phyloP scores from a whole-genome alignment of 2,329 filamentous ascomycete genomes.

The Parastagonospora avenae region DNA sequence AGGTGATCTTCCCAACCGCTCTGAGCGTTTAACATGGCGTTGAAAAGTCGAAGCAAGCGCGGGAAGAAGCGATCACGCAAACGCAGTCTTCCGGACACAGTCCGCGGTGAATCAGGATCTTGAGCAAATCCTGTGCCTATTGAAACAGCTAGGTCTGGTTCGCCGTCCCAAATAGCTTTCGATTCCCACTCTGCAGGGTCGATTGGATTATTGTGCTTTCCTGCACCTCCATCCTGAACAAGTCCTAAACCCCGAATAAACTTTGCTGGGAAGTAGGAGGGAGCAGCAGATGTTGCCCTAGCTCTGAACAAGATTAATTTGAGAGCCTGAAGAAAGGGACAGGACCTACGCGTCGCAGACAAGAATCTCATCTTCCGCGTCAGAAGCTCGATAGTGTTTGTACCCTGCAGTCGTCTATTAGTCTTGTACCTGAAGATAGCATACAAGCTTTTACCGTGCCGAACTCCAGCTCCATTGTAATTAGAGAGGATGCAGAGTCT shows the following conservation, averaged over 20 bases:
- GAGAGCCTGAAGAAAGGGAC: no score
- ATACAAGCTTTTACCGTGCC: slow-evolving; percentile 6
- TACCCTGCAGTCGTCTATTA: slow-evolving; percentile 14
- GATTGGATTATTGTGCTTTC: slow-evolving; percentile 19
- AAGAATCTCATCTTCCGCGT: slow-evolving; percentile 10
- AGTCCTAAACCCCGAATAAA: slow-evolving; percentile 16
- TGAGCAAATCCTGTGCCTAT: slow-evolving; percentile 14
- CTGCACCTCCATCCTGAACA: slow-evolving; percentile 9
- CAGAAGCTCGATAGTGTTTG: slow-evolving; percentile 9
- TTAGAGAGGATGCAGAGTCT: slow-evolving; percentile 20
- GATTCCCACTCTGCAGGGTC: slow-evolving; percentile 13
- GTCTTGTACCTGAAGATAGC: not conserved
- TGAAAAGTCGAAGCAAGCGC: slow-evolving; percentile 13
- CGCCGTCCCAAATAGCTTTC: slow-evolving; percentile 14
- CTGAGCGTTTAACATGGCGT: slow-evolving; percentile 14
- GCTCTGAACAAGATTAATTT: slow-evolving; percentile 7
- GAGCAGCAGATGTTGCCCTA: slow-evolving; percentile 13
- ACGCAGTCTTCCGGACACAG: slow-evolving; percentile 5
- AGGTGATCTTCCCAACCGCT: slow-evolving; percentile 12
- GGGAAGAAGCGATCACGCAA: slow-evolving; percentile 14
- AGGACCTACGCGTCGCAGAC: slow-evolving; percentile 14
- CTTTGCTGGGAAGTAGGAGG: slow-evolving; percentile 19
- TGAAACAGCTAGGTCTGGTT: slow-evolving; percentile 10
- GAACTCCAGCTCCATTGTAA: slow-evolving; percentile 14
- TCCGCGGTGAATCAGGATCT: slow-evolving; percentile 1